phyloP scores from a whole-genome alignment of 2,329 filamentous ascomycete species.

The Nigrospora sphaerica region DNA sequence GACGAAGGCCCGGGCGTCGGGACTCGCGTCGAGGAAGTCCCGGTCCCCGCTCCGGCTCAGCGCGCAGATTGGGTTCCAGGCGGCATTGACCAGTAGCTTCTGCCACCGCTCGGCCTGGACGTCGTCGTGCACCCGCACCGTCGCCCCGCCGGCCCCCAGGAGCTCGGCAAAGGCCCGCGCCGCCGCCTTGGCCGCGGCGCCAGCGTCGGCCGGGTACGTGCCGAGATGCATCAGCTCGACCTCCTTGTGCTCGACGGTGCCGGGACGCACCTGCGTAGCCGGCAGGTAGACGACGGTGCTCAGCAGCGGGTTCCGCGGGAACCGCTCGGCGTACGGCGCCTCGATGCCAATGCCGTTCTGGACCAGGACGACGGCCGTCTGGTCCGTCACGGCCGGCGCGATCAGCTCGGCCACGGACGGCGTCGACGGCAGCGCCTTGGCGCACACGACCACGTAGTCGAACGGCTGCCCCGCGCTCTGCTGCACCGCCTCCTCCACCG shows the following conservation, averaged over 20 bases:
- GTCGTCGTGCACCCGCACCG: constrained; percentile 34
- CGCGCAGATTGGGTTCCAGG: constrained; percentile 50
- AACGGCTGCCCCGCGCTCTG: constrained; percentile 9
- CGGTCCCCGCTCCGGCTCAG: constrained; percentile 39
- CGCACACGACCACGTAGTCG: constrained; percentile 19
- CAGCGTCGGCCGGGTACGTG: constrained; percentile 31
- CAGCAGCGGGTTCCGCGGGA: constrained; percentile 41
- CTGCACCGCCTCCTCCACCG: constrained; percentile 21
- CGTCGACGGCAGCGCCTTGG: constrained; percentile 16
- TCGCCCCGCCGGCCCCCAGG: constrained; percentile 32
- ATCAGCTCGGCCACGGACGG: constrained; percentile 19
- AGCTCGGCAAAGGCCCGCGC: constrained; percentile 31
- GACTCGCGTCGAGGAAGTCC: constrained; percentile 28
- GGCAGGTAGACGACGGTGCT: constrained; percentile 47
- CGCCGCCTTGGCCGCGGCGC: constrained; percentile 15
- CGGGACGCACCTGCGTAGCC: constrained; percentile 39
- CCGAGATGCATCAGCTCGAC: constrained; percentile 42
- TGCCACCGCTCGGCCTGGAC: constrained; percentile 46
- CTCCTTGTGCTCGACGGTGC: constrained; percentile 36
- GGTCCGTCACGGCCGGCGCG: constrained; percentile 15
- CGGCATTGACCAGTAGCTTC: constrained; percentile 47
- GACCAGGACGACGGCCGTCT: constrained; percentile 44
- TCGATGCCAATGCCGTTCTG: constrained; percentile 54
- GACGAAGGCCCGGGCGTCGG: constrained; percentile 15
- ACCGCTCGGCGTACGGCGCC: constrained; percentile 35